Evolutionary conservation across 176 grass and related monocot genomes (phyloP).

Genomic region (Phoenix dactylifera): DNA sequence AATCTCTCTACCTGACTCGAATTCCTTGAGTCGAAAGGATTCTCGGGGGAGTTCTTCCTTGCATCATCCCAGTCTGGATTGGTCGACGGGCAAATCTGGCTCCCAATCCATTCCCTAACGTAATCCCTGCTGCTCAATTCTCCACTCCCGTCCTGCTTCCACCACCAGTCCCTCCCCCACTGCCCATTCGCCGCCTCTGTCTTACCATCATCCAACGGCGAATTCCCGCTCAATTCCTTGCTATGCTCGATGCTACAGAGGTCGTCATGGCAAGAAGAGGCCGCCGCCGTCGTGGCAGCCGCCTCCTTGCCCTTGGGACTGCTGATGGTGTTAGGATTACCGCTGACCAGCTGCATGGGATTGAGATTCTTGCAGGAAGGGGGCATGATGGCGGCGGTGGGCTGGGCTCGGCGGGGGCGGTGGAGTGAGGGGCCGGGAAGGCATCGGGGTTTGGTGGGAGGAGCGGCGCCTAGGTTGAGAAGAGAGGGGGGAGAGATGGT

Average conservation of each 20-base stretch:
- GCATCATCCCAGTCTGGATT: conserved; percentile 42
- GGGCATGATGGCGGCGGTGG: neutral
- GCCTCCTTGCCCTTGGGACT: conserved; percentile 18
- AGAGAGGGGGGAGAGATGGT: no score
- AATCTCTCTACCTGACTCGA: neutral
- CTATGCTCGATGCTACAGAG: conserved; percentile 6
- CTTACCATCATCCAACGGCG: conserved; percentile 10
- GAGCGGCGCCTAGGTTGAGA: no score
- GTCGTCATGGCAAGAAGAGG: neutral
- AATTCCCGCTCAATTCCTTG: conserved; percentile 4
- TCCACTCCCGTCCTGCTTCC: conserved; percentile 64
- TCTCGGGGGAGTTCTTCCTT: neutral
- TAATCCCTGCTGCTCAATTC: conserved; percentile 57
- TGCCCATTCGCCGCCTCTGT: conserved; percentile 16
- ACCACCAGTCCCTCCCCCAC: conserved; percentile 78
- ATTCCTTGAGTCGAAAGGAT: neutral
- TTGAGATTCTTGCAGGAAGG: neutral
- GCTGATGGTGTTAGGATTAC: neutral
- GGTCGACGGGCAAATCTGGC: conserved; percentile 40
- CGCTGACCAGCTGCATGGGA: no score
- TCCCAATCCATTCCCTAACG: conserved; percentile 70
- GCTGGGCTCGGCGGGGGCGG: neutral
- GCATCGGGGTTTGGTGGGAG: neutral
- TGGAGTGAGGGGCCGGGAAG: neutral
- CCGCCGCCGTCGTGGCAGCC: neutral